Evolutionary conservation across 75 land plant species (phyloP).

Genomic region (Sequoiadendron giganteum): DNA sequence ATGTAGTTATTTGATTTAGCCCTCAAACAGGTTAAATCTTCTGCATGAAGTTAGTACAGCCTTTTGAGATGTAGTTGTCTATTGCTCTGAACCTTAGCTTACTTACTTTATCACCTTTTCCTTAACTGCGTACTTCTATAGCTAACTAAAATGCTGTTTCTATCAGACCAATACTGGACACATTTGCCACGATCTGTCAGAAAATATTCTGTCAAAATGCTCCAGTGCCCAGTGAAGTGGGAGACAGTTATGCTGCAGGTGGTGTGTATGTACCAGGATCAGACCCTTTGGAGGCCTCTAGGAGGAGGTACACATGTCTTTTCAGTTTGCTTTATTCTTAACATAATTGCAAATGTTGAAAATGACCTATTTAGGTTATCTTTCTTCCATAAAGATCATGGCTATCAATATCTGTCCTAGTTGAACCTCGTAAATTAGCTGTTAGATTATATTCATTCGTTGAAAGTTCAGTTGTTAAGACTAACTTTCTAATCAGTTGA

Average conservation of each 20-base stretch:
- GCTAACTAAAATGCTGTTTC: not conserved
- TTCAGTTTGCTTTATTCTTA: not conserved
- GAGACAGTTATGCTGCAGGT: slow-evolving; percentile 36
- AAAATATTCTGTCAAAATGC: slow-evolving; percentile 74
- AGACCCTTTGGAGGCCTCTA: slow-evolving; percentile 79
- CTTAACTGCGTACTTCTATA: not conserved
- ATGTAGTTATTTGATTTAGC: not conserved
- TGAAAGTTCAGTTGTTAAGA: not conserved
- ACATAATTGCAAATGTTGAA: not conserved
- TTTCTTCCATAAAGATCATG: not conserved
- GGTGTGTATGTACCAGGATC: slow-evolving; percentile 79
- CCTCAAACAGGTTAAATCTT: not conserved
- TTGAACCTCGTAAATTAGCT: not conserved
- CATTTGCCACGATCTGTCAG: slow-evolving; percentile 64
- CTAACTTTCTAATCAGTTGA: not conserved
- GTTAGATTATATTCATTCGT: not conserved
- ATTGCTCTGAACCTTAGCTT: not conserved
- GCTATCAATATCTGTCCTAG: not conserved
- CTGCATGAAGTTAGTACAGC: not conserved
- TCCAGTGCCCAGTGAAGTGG: slow-evolving; percentile 30
- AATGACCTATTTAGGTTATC: not conserved
- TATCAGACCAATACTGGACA: slow-evolving; percentile 73
- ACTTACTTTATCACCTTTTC: not conserved
- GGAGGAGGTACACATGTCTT: slow-evolving; percentile 64
- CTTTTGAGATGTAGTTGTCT: not conserved